Conservation (phyloP, 257 asterid species). For the Verbascum thapsus region DNA sequence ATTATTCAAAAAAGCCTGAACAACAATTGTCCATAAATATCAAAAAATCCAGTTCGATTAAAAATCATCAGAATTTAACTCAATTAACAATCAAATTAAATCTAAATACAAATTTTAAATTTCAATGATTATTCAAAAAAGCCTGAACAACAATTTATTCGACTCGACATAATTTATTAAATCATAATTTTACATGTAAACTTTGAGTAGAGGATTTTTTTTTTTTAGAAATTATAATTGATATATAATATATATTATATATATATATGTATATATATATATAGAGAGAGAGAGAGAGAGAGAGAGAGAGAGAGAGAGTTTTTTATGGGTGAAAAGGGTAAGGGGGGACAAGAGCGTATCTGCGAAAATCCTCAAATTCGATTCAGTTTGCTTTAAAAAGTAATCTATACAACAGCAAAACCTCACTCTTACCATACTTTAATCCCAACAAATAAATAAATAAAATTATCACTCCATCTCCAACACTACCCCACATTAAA, state of each 20-base stretch:
- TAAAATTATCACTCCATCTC: constrained; percentile 22
- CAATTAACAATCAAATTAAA: neutral
- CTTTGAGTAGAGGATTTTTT: too few relatives aligned
- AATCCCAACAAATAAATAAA: too few relatives aligned
- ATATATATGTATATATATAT: too few relatives aligned
- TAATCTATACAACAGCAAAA: constrained; percentile 27
- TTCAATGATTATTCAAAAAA: neutral
- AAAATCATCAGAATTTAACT: neutral
- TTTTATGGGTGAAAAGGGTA: constrained; percentile 28
- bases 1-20: neutral
- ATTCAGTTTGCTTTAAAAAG: constrained; percentile 61
- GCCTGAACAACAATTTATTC: neutral
- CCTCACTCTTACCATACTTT: constrained; percentile 31
- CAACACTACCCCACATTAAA: constrained; percentile 15
- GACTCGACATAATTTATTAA: too few relatives aligned
- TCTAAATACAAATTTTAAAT: neutral
- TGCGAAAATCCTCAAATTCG: constrained; percentile 71
- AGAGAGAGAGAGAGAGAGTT: constrained; percentile 12
- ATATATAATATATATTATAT: too few relatives aligned
- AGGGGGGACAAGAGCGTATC: constrained; percentile 78
- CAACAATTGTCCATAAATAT: neutral
- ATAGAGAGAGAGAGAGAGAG: constrained; percentile 9
- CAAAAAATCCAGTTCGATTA: neutral
- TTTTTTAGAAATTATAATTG: too few relatives aligned
- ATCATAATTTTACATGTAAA: too few relatives aligned